Evolutionary conservation across 768 basidiomycete genomes (phyloP), one percentile per base, ranked within the genome.

Genomic region (Kwoniella dejecticola): DNA sequence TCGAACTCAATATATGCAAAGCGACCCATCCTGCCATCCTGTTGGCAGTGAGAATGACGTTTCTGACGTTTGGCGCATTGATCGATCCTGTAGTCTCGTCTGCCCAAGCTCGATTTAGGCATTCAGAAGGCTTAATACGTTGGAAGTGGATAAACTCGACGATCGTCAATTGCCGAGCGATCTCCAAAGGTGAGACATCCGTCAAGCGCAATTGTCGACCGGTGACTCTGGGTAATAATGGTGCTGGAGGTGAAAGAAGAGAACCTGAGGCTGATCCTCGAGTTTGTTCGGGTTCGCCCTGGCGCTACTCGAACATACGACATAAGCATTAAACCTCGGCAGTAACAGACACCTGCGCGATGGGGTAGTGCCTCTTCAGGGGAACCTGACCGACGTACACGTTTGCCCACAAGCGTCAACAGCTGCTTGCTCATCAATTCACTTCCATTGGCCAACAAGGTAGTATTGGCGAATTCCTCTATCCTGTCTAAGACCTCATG

Each of bases 121-220:
- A 97, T 77, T 98, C 95, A 80, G 88, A 87, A 0, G 91, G 88
- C 33, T 86, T 86, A 68, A 98, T 95, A 77, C 85, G 87, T 79
- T 89, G 88, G 80, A 91, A 98, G 41, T 94, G 80, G 47, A 84
- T 82, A 66, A 88, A 89, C 79, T 98, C 95, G 82, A 94, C 83
- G 61, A 96, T 87, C 0, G 95, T 97, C 63, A 98, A 80, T 76
- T 98, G 95, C 27, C 95, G 84, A 0, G 94, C 95, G 17, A 98
- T 78, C 79, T 98, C 95, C 57, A 92, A 79, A 1, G 93, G 83
- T 67, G 95, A 89, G 49, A 98, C 85, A 72, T 98, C 95, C 21
- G 86, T 79, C 11, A 98, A 81, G 65, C 90, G 91, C 62, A 94
- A 41, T 10, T 58, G 38, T 38, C 60, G 54, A 21, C 71, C 71